These are phyloP conservation scores for Carnegiea gigantea DNA, from an alignment of 179 eudicot genomes.

Conservation along the genomic window DNA sequence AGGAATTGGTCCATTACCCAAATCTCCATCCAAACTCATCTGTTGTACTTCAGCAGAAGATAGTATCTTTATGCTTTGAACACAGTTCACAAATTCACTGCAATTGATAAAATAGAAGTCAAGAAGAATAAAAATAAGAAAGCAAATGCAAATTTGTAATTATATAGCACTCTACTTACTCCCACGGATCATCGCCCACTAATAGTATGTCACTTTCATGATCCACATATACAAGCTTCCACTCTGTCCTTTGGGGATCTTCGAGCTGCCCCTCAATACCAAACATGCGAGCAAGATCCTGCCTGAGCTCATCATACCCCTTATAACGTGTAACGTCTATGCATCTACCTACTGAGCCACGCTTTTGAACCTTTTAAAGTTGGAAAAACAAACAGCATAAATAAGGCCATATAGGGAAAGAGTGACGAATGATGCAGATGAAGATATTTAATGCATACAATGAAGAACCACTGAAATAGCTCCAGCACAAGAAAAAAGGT, in stretches of 20 bases:
- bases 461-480: neutral
- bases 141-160: neutral
- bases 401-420: neutral
- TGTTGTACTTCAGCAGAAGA: conserved; percentile 89
- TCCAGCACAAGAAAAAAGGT: too few relatives aligned
- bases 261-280: conserved; percentile 93
- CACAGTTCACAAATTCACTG: conserved; percentile 97
- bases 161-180: conserved; percentile 50
- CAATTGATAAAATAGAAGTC: conserved; percentile 10
- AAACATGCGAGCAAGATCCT: conserved; percentile 94
- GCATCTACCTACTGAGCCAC: conserved; percentile 97
- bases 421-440: neutral
- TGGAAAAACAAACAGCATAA: neutral
- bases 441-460: neutral
- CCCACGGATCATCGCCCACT: conserved; percentile 99
- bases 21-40: conserved; percentile 94
- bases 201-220: conserved; percentile 93
- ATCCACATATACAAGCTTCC: conserved; percentile 98
- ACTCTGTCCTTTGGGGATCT: conserved; percentile 86
- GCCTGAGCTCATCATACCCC: conserved; percentile 84
- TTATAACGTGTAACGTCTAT: conserved; percentile 93
- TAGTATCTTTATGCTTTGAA: conserved; percentile 93
- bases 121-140: conserved; percentile 12
- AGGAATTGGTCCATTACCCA: conserved; percentile 50
- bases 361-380: conserved; percentile 77